phyloP scores from a whole-genome alignment of 164 flowering plant species.

The Kingdonia uniflora region DNA sequence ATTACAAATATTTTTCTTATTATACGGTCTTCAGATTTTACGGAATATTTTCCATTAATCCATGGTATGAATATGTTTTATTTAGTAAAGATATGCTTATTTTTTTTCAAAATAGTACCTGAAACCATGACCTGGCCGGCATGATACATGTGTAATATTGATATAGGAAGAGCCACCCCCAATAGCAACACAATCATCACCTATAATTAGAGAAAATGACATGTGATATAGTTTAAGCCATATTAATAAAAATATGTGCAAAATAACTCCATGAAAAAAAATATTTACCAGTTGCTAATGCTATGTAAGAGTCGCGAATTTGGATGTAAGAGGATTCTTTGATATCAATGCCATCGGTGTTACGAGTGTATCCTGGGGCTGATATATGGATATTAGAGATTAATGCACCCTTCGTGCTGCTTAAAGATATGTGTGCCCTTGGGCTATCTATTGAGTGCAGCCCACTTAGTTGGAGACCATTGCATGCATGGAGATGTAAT shows the following conservation, averaged over 20 bases:
- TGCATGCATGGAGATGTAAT: constrained; percentile 8
- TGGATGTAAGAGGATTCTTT: constrained; percentile 2
- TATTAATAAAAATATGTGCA: not conserved
- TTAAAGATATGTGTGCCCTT: constrained; percentile 15
- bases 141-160: constrained; percentile 18
- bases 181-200: constrained; percentile 44
- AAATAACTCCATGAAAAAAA: not conserved
- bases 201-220: constrained; percentile 8
- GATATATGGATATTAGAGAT: constrained; percentile 13
- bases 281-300: constrained; percentile 27
- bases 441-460: constrained; percentile 15
- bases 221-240: not conserved
- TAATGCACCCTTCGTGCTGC: constrained; percentile 3
- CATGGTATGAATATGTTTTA: too few relatives aligned
- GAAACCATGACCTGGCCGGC: constrained; percentile 48
- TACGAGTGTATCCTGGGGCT: constrained; percentile 30
- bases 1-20: not conserved
- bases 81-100: too few relatives aligned
- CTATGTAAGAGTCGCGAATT: constrained; percentile 14
- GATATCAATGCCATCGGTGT: constrained; percentile 40
- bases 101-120: constrained; percentile 17
- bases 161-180: constrained; percentile 15
- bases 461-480: constrained; percentile 12
- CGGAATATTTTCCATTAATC: not conserved
- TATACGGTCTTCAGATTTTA: not conserved